Evolutionary conservation across 768 basidiomycete genomes (phyloP).

Genomic region (Peribolospora baueri): DNA sequence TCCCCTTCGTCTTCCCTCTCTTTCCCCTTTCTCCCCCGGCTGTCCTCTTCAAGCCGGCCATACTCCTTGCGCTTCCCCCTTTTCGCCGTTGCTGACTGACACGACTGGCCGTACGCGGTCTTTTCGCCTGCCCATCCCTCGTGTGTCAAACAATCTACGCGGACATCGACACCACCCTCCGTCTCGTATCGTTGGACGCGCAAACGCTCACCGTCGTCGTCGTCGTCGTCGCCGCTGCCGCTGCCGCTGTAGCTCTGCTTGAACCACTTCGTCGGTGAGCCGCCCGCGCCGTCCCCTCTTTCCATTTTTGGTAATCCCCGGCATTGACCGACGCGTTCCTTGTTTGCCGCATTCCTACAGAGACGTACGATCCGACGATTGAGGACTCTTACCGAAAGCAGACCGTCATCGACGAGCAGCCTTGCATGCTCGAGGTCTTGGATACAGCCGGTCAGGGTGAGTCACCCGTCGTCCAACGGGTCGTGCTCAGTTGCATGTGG

Average conservation of each 20-base stretch:
- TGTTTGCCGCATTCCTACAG: background rate
- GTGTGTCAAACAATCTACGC: background rate
- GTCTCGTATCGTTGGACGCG: background rate
- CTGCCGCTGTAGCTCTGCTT: constrained; percentile 8
- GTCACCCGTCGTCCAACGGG: constrained; percentile 3
- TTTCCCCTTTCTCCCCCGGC: too few species aligned
- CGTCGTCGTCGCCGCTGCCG: background rate
- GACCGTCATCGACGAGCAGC: constrained; percentile 92
- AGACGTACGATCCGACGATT: constrained; percentile 16
- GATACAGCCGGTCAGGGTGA: constrained; percentile 71
- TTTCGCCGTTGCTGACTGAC: background rate
- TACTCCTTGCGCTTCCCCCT: background rate
- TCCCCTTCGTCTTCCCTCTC: too few species aligned
- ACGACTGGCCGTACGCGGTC: background rate
- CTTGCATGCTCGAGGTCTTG: constrained; percentile 85
- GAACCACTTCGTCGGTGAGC: constrained; percentile 12
- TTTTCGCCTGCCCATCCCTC: background rate
- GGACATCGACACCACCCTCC: background rate
- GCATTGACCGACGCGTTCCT: background rate
- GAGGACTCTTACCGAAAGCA: constrained; percentile 27
- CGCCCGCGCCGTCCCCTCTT: background rate
- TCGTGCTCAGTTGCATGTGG: constrained; percentile 4
- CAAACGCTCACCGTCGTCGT: too few species aligned
- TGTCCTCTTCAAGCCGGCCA: background rate
- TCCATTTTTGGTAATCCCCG: background rate